Percentiles rank a stretch among this genome's conserved stretches.
These are phyloP conservation scores for Excoecaria cochinchinensis DNA, from an alignment of 345 rosid species.

Conservation along the genomic window DNA sequence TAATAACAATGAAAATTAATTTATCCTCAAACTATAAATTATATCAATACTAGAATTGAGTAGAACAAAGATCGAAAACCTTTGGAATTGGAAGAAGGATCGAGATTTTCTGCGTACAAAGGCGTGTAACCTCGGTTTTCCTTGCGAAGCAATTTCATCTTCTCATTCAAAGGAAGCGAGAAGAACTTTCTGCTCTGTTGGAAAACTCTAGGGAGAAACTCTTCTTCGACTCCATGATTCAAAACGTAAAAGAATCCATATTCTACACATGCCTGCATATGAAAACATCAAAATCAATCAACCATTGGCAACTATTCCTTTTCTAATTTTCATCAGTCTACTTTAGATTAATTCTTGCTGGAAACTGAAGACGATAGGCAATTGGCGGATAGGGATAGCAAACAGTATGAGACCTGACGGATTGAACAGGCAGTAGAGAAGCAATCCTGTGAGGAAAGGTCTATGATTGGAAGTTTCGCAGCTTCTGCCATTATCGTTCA, in stretches of 20 bases:
- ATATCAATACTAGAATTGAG: neutral
- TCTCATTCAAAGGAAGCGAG: slow-evolving; percentile 62
- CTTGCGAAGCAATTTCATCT: slow-evolving; percentile 44
- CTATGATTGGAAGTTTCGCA: slow-evolving; percentile 27
- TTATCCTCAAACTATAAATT: neutral
- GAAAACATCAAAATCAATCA: too few relatives aligned
- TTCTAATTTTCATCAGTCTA: neutral
- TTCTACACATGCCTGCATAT: slow-evolving; percentile 61
- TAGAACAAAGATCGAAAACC: slow-evolving; percentile 28
- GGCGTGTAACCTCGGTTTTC: slow-evolving; percentile 64
- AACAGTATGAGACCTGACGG: slow-evolving; percentile 22
- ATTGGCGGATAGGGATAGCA: too few relatives aligned
- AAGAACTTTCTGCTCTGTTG: slow-evolving; percentile 62
- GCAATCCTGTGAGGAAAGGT: slow-evolving; percentile 23
- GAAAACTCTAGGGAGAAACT: slow-evolving; percentile 41
- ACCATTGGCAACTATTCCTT: neutral
- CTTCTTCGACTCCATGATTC: slow-evolving; percentile 75
- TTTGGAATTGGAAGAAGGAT: slow-evolving; percentile 33
- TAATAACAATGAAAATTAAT: neutral
- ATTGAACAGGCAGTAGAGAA: slow-evolving; percentile 19
- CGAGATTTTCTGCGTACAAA: slow-evolving; percentile 51
- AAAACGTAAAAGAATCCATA: slow-evolving; percentile 82
- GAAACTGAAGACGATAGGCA: neutral
- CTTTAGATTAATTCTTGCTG: neutral
- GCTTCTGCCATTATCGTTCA: slow-evolving; percentile 2